A percentile compares a stretch with the other conserved stretches of the same genome.
phyloP scores from a whole-genome alignment of 2,329 filamentous ascomycete genomes.

The Fusarium anguioides region DNA sequence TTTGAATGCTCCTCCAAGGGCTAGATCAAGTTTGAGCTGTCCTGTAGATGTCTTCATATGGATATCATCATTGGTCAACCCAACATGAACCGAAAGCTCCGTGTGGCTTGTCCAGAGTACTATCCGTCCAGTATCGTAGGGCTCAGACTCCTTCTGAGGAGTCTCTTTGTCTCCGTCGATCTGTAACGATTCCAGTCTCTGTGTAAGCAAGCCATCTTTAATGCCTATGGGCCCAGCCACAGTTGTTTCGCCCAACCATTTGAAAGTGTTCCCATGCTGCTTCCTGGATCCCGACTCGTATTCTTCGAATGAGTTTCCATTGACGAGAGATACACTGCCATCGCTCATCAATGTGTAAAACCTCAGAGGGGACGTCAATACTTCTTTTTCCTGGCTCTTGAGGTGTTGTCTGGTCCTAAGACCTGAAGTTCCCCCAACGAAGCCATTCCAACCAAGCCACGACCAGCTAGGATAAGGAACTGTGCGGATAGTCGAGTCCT shows the following conservation, averaged over 20 bases:
- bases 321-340: neutral
- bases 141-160: neutral
- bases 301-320: neutral
- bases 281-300: neutral
- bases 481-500: neutral
- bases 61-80: neutral
- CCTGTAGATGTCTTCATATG: neutral
- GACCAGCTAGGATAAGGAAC: conserved; percentile 14
- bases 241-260: neutral
- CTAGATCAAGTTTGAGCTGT: neutral
- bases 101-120: conserved; percentile 13
- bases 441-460: conserved; percentile 7
- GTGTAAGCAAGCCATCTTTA: rapidly evolving
- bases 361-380: neutral
- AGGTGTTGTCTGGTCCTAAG: too few relatives aligned
- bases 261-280: neutral
- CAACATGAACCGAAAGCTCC: neutral
- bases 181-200: neutral
- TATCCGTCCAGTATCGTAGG: conserved; percentile 3
- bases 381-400: too few relatives aligned
- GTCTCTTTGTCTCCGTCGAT: neutral
- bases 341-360: conserved; percentile 3
- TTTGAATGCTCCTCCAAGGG: too few relatives aligned
- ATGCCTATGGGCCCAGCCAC: neutral
- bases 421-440: neutral